Conservation (phyloP, 1,284 basidiomycete genomes). For the Neonothopanus nambi region DNA sequence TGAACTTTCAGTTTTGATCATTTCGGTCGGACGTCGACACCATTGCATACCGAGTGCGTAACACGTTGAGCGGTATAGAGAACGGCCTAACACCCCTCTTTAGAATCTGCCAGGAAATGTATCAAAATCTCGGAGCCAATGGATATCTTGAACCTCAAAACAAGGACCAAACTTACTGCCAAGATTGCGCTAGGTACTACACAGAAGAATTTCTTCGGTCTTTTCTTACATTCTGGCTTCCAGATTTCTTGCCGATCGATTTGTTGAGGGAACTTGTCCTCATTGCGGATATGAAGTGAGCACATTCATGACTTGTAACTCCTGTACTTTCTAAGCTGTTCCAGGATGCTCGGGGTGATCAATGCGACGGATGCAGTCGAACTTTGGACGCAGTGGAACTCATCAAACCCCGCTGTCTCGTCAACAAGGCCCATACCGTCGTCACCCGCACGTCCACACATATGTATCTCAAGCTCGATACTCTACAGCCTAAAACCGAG, state of each 20-base stretch:
- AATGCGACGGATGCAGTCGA: conserved; percentile 94
- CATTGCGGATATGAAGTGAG: conserved; percentile 82
- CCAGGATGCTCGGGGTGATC: conserved; percentile 96
- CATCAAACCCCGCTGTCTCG: conserved; percentile 92
- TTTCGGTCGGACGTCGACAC: conserved; percentile 95
- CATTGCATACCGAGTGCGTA: conserved; percentile 83
- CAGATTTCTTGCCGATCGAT: conserved; percentile 93
- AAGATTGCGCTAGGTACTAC: conserved; percentile 77
- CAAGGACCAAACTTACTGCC: conserved; percentile 92
- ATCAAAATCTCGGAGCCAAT: conserved; percentile 79
- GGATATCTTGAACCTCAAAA: conserved; percentile 78
- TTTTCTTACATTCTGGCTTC: conserved; percentile 2
- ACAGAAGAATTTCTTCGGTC: background rate
- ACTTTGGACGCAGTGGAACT: conserved; percentile 94
- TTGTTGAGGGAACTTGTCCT: conserved; percentile 93
- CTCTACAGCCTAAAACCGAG: conserved; percentile 82
- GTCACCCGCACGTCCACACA: conserved; percentile 84
- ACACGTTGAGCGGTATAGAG: background rate
- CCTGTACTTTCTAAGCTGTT: conserved; percentile 4
- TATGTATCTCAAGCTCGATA: conserved; percentile 90
- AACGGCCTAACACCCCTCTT: conserved; percentile 12
- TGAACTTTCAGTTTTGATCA: conserved; percentile 80
- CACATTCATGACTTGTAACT: background rate
- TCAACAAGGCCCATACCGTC: conserved; percentile 80
- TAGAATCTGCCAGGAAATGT: conserved; percentile 90